phyloP scores from a whole-genome alignment of 176 grass and related monocot species.

The Themeda triandra region DNA sequence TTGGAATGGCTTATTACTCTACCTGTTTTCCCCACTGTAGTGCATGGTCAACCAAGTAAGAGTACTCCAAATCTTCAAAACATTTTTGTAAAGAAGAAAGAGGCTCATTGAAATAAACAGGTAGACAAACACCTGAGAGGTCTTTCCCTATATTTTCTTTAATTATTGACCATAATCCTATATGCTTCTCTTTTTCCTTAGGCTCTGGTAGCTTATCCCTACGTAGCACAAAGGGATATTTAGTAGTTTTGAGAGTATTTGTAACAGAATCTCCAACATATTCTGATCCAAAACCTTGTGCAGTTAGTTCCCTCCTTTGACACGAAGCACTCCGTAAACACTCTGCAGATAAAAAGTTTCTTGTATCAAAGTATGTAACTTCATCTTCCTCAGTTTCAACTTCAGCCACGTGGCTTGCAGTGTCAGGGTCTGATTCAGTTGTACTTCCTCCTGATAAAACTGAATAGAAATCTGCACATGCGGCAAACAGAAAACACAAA shows the following conservation, averaged over 20 bases:
- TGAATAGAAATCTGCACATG: constrained; percentile 87
- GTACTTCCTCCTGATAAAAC: constrained; percentile 85
- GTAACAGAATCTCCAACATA: constrained; percentile 34
- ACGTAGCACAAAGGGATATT: constrained; percentile 63
- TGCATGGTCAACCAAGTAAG: constrained; percentile 81
- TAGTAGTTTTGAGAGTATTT: constrained; percentile 35
- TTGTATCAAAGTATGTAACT: constrained; percentile 80
- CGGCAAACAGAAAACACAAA: constrained; percentile 7
- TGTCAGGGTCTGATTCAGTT: constrained; percentile 87
- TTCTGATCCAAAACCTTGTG: constrained; percentile 47
- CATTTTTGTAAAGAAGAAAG: constrained; percentile 96
- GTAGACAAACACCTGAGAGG: constrained; percentile 90
- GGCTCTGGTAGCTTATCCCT: constrained; percentile 87
- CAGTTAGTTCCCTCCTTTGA: constrained; percentile 59
- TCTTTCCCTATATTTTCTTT: constrained; percentile 99
- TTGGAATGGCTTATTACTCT: not conserved
- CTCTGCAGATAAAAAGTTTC: constrained; percentile 72
- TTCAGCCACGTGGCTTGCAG: constrained; percentile 79
- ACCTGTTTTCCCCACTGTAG: constrained; percentile 86
- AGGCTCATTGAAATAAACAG: constrained; percentile 98
- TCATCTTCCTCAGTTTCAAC: constrained; percentile 85
- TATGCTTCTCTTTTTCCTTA: constrained; percentile 87
- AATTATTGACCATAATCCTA: constrained; percentile 99
- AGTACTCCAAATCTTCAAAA: constrained; percentile 98
- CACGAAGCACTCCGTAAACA: constrained; percentile 81